Base-by-base conservation (phyloP, 2,329 filamentous ascomycete species). In the Eutypa lata region DNA sequence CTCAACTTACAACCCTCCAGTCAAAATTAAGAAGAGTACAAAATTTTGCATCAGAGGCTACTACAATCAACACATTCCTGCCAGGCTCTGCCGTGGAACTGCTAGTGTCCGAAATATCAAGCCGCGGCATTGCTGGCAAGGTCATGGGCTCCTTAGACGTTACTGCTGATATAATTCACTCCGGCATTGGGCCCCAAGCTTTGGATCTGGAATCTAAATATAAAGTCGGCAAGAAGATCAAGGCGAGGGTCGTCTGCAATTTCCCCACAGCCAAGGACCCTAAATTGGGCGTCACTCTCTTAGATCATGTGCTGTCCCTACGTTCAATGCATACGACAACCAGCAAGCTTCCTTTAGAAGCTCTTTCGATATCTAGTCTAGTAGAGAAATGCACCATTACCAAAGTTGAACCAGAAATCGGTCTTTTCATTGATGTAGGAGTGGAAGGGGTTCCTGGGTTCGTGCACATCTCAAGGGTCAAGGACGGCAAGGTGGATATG, bases 1-100 rank as follows among this genome's bases (percentile, higher is more conserved):
- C 91, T 24, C 96, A 97, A 71, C 80, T 99, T 22, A 92, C 90
- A 2, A 84, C 90, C 19, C 83, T 91, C 61, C 76, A 83, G 42
- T 81, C 82, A 57, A 89, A 87, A 62, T 75, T 90, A 18, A 88
- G 84, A 33, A 89, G 85, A 61, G 69, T 83, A 54, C 77, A 84
- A 46, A 83, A 84, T 65, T 82, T 80, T 53, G 79, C 96, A 3
- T 80, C 79, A 28, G 86, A 89, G 40, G 92, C 92, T 0, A 91
- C 91, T 8, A 95, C 90, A 0, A 89, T 99, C 65, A 91, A 92
- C 68, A 83, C 89, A 7, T 96, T 96, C 72, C 80, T 97, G 7
- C 94, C 95, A 1, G 95, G 94, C 59, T 94, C 91, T n/a, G 86
- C 88, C 6, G 90, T 91, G 35, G 91, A 96, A 61, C 78, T 97